Conservation (phyloP, 805 yeast genomes). For the Debaryomyces prosopidis region DNA sequence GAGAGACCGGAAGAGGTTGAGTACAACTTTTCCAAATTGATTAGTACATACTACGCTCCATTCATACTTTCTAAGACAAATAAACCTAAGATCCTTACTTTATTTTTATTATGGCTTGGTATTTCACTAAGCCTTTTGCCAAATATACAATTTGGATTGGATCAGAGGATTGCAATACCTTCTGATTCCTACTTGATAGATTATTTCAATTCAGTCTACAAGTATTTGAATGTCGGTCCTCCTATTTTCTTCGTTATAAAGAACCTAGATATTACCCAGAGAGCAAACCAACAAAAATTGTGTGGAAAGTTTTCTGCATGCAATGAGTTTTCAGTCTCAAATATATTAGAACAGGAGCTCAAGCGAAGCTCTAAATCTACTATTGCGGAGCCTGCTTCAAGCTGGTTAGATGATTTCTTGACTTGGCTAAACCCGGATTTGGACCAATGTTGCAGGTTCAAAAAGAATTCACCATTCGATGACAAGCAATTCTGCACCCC, state of each 20-base stretch:
- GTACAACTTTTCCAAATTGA: constrained; percentile 30
- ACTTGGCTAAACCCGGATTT: constrained; percentile 84
- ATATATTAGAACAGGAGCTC: constrained; percentile 82
- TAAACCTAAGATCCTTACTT: constrained; percentile 47
- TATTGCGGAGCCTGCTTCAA: constrained; percentile 78
- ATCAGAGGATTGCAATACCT: constrained; percentile 88
- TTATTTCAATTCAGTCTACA: constrained; percentile 76
- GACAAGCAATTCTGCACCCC: constrained; percentile 61
- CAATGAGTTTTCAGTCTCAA: constrained; percentile 72
- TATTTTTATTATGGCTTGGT: constrained; percentile 66
- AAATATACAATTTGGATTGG: constrained; percentile 72
- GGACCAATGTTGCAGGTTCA: constrained; percentile 80
- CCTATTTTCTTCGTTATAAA: constrained; percentile 87
- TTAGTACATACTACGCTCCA: constrained; percentile 59
- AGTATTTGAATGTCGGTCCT: constrained; percentile 82
- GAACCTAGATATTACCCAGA: constrained; percentile 59
- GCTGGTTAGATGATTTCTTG: constrained; percentile 91
- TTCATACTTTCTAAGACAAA: constrained; percentile 49
- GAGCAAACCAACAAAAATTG: constrained; percentile 65
- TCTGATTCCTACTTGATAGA: constrained; percentile 75
- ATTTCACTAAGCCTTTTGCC: constrained; percentile 72
- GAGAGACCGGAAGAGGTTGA: constrained; percentile 14
- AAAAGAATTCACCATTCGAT: constrained; percentile 37
- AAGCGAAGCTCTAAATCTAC: constrained; percentile 64
- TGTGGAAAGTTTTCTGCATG: constrained; percentile 92